Conservation (phyloP, 192 early-diverging fungal species). For the Thoreauomyces humboldtii region DNA sequence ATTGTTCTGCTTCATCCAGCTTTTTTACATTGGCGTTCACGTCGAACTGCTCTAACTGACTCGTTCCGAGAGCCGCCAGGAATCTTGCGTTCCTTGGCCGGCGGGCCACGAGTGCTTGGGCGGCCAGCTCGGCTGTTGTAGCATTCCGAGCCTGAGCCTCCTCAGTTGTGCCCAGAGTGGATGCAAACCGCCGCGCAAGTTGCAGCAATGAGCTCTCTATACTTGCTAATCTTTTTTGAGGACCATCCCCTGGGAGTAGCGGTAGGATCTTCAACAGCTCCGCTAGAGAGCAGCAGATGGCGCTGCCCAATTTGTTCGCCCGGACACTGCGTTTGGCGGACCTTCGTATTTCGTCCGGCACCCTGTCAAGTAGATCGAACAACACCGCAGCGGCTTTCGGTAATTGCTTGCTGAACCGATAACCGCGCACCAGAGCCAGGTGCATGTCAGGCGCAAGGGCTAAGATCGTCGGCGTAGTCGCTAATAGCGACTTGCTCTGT, state of each 20-base stretch:
- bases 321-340: background rate
- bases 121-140: background rate
- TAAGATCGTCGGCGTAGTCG: no score
- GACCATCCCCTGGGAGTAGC: no score
- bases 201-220: no score
- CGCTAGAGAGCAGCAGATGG: background rate
- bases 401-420: background rate
- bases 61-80: constrained; percentile 17
- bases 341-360: constrained; percentile 12
- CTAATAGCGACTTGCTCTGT: no score
- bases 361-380: constrained; percentile 11
- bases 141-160: no score
- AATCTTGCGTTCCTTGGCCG: constrained; percentile 1
- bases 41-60: constrained; percentile 31
- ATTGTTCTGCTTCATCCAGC: constrained; percentile 30
- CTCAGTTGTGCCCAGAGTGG: no score
- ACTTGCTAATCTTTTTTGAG: no score
- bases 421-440: background rate
- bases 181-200: no score
- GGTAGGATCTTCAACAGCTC: background rate
- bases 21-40: background rate
- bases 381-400: constrained; percentile 16
- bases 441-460: background rate
- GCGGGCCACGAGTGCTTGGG: constrained; percentile 8
- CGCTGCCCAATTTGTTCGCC: background rate